Percentiles rank a stretch among this genome's conserved stretches.
Evolutionary conservation across 1,284 basidiomycete genomes (phyloP).

Genomic region (Cryptococcus depauperatus): DNA sequence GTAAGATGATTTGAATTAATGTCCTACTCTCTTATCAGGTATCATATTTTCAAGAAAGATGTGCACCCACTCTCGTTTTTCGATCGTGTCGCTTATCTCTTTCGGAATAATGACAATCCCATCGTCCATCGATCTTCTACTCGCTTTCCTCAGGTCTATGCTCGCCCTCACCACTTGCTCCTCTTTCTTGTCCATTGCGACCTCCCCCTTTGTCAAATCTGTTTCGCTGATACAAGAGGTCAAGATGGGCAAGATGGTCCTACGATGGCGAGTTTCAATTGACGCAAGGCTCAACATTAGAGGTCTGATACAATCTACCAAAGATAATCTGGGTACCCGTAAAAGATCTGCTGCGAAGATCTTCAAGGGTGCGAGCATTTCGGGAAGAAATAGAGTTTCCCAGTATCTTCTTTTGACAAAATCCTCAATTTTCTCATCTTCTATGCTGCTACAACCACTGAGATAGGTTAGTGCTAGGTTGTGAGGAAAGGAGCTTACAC

Average conservation of each 20-base stretch:
- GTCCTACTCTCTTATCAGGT: constrained; percentile 14
- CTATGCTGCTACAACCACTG: constrained; percentile 19
- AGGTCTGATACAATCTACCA: constrained; percentile 8
- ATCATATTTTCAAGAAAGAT: not conserved
- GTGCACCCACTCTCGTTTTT: constrained; percentile 33
- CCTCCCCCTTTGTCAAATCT: not conserved
- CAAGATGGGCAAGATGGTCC: constrained; percentile 18
- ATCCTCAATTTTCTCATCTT: constrained; percentile 9
- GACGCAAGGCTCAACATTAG: constrained; percentile 17
- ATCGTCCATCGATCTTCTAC: constrained; percentile 22
- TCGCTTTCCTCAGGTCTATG: constrained; percentile 17
- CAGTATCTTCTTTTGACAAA: constrained; percentile 27
- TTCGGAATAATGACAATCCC: constrained; percentile 13
- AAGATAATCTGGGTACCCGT: constrained; percentile 3
- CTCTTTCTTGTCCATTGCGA: constrained; percentile 11
- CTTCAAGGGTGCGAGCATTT: constrained; percentile 26
- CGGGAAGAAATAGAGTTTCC: constrained; percentile 34
- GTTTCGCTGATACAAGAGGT: not conserved
- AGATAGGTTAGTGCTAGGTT: too few species aligned
- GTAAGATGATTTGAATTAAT: constrained; percentile 31
- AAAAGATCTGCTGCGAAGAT: constrained; percentile 22
- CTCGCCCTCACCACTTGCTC: constrained; percentile 14
- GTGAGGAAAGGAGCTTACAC: too few species aligned
- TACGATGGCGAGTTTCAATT: constrained; percentile 29
- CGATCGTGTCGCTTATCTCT: constrained; percentile 27